Evolutionary conservation across 495 filamentous ascomycete species (phyloP), one percentile per base, ranked within the genome.

Genomic region (Penicillium robsamsonii): DNA sequence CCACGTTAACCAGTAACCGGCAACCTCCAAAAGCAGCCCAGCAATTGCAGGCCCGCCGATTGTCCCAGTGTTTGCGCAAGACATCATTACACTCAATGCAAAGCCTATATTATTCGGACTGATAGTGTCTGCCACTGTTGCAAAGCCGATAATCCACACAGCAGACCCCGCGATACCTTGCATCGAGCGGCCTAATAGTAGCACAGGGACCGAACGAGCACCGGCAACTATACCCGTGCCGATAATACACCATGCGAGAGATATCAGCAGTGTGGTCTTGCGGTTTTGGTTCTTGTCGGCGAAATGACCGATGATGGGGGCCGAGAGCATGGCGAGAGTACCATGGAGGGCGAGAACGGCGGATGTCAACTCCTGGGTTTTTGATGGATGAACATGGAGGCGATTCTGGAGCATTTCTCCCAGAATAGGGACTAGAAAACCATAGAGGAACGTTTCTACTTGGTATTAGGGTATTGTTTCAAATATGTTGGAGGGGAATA

Each of bases 101-200:
- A 6, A 49, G 1, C 60, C 63, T 0, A 61, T 37, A 4, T 50
- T n/a, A 8, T 43, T 20, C 29, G 17, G 11, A 12, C n/a, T 30
- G 7, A 56, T 43, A 11, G 7, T 47, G n/a, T 63, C 51, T 2
- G 57, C 30, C 4, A 58, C 20, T 2, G 57, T 56, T 18, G 60
- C 46, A 4, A 58, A 41, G 15, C 60, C 57, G 27, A 63, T 55
- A 47, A 60, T 60, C 60, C 60, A 63, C n/a, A 52, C 51, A 6
- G 29, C 46, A 12, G 53, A 52, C 13, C 46, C 57, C 1, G 57
- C 48, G 10, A 66, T 13, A 4, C 40, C 60, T 30, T 66, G 63
- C 17, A 66, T 4, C 1, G 46, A 22, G 0, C 63, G 57, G 5
- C 63, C 63, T 5, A 50, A 0, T 9, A 53, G 45, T 29, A 63